phyloP scores from a whole-genome alignment of 768 basidiomycete genomes.

The Serpula lacrymans region DNA sequence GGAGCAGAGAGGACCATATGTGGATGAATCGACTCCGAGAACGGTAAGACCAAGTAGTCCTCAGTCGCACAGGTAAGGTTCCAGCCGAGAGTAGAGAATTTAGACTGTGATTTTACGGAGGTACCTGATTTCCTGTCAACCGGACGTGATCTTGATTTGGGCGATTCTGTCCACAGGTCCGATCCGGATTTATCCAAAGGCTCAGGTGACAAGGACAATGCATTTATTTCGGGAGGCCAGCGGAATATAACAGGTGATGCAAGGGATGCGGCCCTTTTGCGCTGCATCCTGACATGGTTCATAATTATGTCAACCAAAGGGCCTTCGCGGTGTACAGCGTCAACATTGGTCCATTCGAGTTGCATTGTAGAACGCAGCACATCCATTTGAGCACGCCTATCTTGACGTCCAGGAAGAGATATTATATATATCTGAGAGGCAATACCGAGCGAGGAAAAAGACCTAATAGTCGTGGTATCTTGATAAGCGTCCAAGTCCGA shows the following conservation, averaged over 20 bases:
- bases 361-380: constrained; percentile 41
- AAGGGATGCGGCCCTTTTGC: neutral
- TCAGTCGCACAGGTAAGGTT: constrained; percentile 41
- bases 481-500: too few relatives aligned
- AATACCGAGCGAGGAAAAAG: constrained; percentile 26
- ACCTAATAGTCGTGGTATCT: neutral
- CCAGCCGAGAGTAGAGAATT: constrained; percentile 14
- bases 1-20: constrained; percentile 53
- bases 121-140: too few relatives aligned
- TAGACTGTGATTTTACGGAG: too few relatives aligned
- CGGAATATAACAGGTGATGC: constrained; percentile 17
- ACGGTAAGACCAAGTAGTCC: constrained; percentile 36
- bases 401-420: constrained; percentile 53
- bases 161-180: constrained; percentile 20
- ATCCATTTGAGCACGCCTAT: constrained; percentile 60
- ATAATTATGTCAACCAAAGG: constrained; percentile 5
- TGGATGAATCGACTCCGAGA: constrained; percentile 34
- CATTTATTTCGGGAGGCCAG: constrained; percentile 40
- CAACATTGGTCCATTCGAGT: constrained; percentile 51
- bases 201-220: constrained; percentile 11
- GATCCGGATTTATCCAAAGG: constrained; percentile 15
- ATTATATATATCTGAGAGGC: constrained; percentile 51
- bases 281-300: too few relatives aligned
- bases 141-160: too few relatives aligned
- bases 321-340: constrained; percentile 27